A percentile compares a stretch with the other conserved stretches of the same genome.
phyloP scores from a whole-genome alignment of 768 basidiomycete species.

The Leucosporidium yakuticum region DNA sequence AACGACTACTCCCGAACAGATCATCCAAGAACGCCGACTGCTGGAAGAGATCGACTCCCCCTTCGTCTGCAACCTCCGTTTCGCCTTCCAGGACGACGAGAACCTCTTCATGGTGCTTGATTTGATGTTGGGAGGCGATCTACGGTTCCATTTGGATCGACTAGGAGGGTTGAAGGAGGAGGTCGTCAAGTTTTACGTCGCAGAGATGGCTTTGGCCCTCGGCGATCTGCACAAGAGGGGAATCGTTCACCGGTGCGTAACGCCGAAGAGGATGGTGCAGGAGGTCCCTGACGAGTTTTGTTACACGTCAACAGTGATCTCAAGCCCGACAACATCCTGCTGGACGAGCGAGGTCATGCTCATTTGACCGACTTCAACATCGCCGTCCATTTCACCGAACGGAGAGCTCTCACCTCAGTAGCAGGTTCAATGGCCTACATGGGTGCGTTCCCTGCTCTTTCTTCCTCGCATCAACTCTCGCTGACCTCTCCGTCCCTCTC shows the following conservation, averaged over 20 bases:
- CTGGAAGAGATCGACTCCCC: constrained; percentile 72
- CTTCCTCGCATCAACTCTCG: neutral
- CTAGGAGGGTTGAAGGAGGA: constrained; percentile 39
- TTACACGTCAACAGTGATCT: constrained; percentile 58
- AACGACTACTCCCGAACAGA: constrained; percentile 48
- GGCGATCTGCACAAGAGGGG: constrained; percentile 84
- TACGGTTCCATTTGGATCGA: constrained; percentile 51
- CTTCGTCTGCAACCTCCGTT: constrained; percentile 46
- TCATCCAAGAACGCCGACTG: constrained; percentile 85
- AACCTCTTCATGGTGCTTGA: constrained; percentile 96
- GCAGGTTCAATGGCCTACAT: constrained; percentile 99
- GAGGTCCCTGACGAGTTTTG: neutral
- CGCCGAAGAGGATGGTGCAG: neutral
- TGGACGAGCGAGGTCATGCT: constrained; percentile 88
- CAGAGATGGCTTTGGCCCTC: constrained; percentile 79
- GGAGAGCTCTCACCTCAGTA: constrained; percentile 79
- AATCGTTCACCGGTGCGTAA: constrained; percentile 82
- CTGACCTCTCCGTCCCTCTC: neutral
- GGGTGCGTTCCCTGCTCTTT: constrained; percentile 51
- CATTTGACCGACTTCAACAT: constrained; percentile 99
- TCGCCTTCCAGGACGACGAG: constrained; percentile 94
- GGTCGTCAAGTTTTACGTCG: constrained; percentile 60
- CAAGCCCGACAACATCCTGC: constrained; percentile 93
- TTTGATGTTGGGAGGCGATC: constrained; percentile 58
- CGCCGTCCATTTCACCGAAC: constrained; percentile 91